Base-by-base conservation (phyloP, 352 stramenopile species). In the Pythium volutum region DNA sequence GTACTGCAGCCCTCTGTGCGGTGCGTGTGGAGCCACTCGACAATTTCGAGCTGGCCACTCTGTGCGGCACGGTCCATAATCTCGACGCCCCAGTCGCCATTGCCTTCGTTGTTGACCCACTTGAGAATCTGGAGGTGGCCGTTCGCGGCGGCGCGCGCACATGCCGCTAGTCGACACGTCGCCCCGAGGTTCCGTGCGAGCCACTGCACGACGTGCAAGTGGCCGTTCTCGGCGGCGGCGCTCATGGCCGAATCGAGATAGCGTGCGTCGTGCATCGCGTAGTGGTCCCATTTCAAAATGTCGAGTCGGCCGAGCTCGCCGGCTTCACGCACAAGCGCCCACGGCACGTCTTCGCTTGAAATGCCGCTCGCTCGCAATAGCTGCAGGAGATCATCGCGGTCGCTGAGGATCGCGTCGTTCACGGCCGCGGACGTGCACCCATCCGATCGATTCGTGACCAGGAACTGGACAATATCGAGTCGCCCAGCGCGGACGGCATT, bases 221-320 rank as follows among this genome's bases (percentile, higher is more conserved):
- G 54, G 9, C 62, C 54, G 14, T 69, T 69, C 49, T 69, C 55
- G 1, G 55, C 41, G 1, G 55, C 62, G 16, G 54, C 45, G 22
- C 54, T 62, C 53, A 67, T 62, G 8, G 61, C 61, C 33, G 59
- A 67, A 39, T 67, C 61, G 42, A 67, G 59, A n/a, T 67, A 67
- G 15, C 59, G 42, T 2, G 31, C 5, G 31, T 67, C 59, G 36
- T 61, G 46, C 59, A 67, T 67, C 8, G 59, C 51, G n/a, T 50
- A 41, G 18, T 67, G 59, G 22, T 67, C 59, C 59, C 59, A 67
- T 18, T 61, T 50, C 23, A 67, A 33, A 38, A 67, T 67, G 20
- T 67, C 59, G 4, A 67, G 52, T 33, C 59, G 29, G 6, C 59
- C 59, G 0, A 31, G 26, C 29, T 54, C 59, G 2, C 59, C 59